phyloP scores from a whole-genome alignment of 352 stramenopile genomes.

The Globisporangium canariense region DNA sequence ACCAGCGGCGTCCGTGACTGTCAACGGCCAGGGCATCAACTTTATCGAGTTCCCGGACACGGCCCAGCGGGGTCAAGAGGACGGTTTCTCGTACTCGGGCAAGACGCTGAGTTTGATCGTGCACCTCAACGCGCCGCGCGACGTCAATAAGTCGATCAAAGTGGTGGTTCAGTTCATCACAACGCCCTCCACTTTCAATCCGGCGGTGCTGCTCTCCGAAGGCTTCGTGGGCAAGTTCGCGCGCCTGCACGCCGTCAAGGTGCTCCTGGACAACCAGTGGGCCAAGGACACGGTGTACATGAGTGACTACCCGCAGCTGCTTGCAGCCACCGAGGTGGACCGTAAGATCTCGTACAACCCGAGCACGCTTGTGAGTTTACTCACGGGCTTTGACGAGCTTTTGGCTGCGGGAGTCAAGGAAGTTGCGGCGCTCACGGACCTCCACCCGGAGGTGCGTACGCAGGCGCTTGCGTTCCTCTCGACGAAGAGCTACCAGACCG shows the following conservation, averaged over 20 bases:
- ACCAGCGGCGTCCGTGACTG: slow-evolving; percentile 16
- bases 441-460: slow-evolving; percentile 17
- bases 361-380: slow-evolving; percentile 13
- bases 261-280: slow-evolving; percentile 29
- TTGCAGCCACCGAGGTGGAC: slow-evolving; percentile 19
- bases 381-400: slow-evolving; percentile 15
- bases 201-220: slow-evolving; percentile 11
- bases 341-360: slow-evolving; percentile 24
- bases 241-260: slow-evolving; percentile 27
- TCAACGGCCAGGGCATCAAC: slow-evolving; percentile 21
- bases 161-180: slow-evolving; percentile 21
- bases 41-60: slow-evolving; percentile 14
- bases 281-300: slow-evolving; percentile 25
- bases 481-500: slow-evolving; percentile 12
- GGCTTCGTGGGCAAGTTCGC: slow-evolving; percentile 26
- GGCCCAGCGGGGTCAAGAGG: neutral
- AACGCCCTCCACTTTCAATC: slow-evolving; percentile 4
- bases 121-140: slow-evolving; percentile 11
- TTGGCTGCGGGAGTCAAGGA: slow-evolving; percentile 13
- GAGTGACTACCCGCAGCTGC: slow-evolving; percentile 26
- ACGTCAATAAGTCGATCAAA: neutral
- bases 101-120: slow-evolving; percentile 24
- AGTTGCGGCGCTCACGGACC: slow-evolving; percentile 8
- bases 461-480: slow-evolving; percentile 21
- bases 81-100: slow-evolving; percentile 24